These are phyloP conservation scores for Paraphoma chrysanthemicola DNA, from an alignment of 2,329 filamentous ascomycete species.

Conservation along the genomic window DNA sequence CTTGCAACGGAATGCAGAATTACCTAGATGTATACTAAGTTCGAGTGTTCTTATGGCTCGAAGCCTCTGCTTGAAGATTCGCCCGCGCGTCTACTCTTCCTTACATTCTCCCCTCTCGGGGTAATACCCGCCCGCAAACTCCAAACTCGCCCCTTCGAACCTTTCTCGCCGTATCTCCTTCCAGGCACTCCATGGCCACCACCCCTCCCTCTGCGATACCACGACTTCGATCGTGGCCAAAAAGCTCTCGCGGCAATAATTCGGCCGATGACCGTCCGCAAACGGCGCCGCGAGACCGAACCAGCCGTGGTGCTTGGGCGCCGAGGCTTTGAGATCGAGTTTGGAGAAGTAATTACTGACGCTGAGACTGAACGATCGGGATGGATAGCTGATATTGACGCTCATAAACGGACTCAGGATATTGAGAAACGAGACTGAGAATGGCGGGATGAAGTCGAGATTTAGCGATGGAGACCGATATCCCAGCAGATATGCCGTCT, in stretches of 20 bases:
- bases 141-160: constrained; percentile 55
- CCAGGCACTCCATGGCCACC: constrained; percentile 48
- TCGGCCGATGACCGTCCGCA: constrained; percentile 53
- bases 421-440: constrained; percentile 43
- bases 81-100: constrained; percentile 19
- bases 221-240: constrained; percentile 52
- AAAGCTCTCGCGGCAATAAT: constrained; percentile 57
- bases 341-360: constrained; percentile 50
- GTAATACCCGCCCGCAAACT: constrained; percentile 59
- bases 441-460: constrained; percentile 55
- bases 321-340: constrained; percentile 50
- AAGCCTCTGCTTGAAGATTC: too few relatives aligned
- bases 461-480: constrained; percentile 49
- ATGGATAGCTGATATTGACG: constrained; percentile 50
- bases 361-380: constrained; percentile 47
- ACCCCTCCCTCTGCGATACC: constrained; percentile 49
- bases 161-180: constrained; percentile 46
- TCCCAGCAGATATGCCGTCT: constrained; percentile 55
- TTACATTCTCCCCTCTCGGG: constrained; percentile 49
- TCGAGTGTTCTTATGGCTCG: too few relatives aligned
- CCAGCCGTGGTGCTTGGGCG: constrained; percentile 52
- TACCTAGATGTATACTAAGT: too few relatives aligned
- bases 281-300: constrained; percentile 57
- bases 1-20: too few relatives aligned
- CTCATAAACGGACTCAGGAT: constrained; percentile 52